Percentiles rank a stretch among this genome's conserved stretches.
Evolutionary conservation across 1,139 yeast species (phyloP).

Genomic region (Debaryomycetaceae sp.): DNA sequence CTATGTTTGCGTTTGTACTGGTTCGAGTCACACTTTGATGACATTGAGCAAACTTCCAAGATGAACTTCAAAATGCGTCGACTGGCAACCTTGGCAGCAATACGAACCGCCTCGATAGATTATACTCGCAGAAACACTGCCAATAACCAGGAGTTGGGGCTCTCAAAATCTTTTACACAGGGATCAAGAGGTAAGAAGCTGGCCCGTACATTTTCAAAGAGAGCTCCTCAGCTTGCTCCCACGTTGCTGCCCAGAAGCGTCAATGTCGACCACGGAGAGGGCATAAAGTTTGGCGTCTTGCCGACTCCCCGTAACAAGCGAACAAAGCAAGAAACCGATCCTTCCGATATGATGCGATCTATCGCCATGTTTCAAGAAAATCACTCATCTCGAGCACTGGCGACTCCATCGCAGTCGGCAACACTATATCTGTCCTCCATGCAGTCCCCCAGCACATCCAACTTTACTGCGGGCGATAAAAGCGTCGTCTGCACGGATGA

Average conservation of each 20-base stretch:
- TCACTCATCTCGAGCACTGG: slow-evolving; percentile 10
- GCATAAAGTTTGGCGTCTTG: slow-evolving; percentile 28
- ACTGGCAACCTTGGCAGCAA: slow-evolving; percentile 62
- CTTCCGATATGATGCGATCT: slow-evolving; percentile 76
- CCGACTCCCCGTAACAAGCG: slow-evolving; percentile 25
- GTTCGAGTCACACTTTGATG: slow-evolving; percentile 82
- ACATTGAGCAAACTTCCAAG: slow-evolving; percentile 66
- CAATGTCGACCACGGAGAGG: slow-evolving; percentile 7
- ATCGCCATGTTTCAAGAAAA: slow-evolving; percentile 63
- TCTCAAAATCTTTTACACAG: neutral
- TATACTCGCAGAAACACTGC: slow-evolving; percentile 26
- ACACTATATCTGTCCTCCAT: neutral
- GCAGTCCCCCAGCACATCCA: slow-evolving; percentile 6
- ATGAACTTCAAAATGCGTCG: slow-evolving; percentile 70
- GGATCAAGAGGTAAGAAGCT: neutral
- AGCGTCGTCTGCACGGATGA: neutral
- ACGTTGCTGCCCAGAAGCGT: slow-evolving; percentile 19
- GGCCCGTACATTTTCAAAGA: slow-evolving; percentile 2
- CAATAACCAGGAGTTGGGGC: slow-evolving; percentile 28
- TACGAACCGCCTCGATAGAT: slow-evolving; percentile 30
- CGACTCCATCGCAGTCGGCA: slow-evolving; percentile 1
- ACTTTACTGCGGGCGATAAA: slow-evolving; percentile 1
- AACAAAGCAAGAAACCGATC: slow-evolving; percentile 46
- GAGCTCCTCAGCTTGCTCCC: slow-evolving; percentile 4
- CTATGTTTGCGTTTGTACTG: slow-evolving; percentile 77